Base-by-base conservation (phyloP, 2,329 filamentous ascomycete genomes). In the Verruconis gallopava region DNA sequence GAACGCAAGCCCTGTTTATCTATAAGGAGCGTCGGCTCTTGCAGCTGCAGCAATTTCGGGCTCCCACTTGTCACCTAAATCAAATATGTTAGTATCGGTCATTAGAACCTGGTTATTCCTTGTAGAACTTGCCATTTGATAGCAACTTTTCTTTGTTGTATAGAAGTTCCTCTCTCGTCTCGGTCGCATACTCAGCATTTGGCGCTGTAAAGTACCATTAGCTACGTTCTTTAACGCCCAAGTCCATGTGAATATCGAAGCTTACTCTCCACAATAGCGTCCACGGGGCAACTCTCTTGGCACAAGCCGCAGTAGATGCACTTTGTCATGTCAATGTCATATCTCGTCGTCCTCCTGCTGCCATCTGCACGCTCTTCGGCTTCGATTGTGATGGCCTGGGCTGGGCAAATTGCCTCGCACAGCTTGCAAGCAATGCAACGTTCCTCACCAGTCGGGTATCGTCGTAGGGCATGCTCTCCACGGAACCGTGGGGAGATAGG, bases 251-350 rank as follows among this genome's bases (percentile, higher is more conserved):
- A n/a, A n/a, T 42, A 14, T 19, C 32, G 9, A 33, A 4, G 61
- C 69, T 57, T 58, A 75, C 73, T 74, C 61, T 84, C 80, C 45
- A 85, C 80, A 63, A 85, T 98, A 46, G 91, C 91, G 66, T 98
- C 91, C 43, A 98, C 91, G 35, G 91, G 91, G 69, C 91, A 98
- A 50, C 85, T 93, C 72, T 98, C 91, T 71, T 95, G 89, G 76
- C 91, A 96, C 70, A 93, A 93, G 40, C 91, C 91, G 64, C 91
- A 96, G 77, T 96, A 98, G 66, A 98, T 98, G 71, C 91, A 98
- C 75, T 98, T 98, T 58, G 91, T 96, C 91, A 98, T 98, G 68
- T 98, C 91, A 60, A 98, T 95, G 63, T 98, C 91, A 68, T 98
- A 98, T 61, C 89, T 79, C 46, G 89, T 95, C 40, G 91, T 98